Evolutionary conservation across 768 basidiomycete genomes (phyloP).

Genomic region (Sporobolomyces phaffii): DNA sequence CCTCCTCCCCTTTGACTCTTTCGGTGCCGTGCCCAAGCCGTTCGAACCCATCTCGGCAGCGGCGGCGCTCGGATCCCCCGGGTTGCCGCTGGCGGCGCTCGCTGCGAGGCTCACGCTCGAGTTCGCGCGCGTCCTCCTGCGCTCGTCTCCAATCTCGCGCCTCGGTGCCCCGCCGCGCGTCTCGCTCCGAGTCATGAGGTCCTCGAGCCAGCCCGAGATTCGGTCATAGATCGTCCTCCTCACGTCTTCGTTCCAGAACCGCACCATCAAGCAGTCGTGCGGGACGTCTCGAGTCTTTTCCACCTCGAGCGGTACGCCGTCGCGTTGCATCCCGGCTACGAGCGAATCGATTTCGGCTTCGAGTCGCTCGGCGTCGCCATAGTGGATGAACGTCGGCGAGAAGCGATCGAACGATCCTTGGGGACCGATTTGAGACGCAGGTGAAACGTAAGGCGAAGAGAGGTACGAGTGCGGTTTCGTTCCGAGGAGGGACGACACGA

Average conservation of each 20-base stretch:
- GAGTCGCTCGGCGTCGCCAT: constrained; percentile 34
- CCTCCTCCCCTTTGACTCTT: constrained; percentile 4
- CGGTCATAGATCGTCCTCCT: constrained; percentile 1
- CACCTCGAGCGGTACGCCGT: constrained; percentile 10
- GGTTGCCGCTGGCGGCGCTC: too few species aligned
- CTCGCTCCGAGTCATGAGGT: constrained; percentile 7
- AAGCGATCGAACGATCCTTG: constrained; percentile 24
- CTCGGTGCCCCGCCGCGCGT: constrained; percentile 1
- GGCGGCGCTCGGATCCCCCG: too few species aligned
- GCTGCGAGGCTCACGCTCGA: neutral
- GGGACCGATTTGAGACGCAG: constrained; percentile 27
- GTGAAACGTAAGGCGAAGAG: constrained; percentile 30
- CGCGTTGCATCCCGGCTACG: constrained; percentile 12
- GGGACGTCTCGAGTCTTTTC: constrained; percentile 28
- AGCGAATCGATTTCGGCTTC: constrained; percentile 32
- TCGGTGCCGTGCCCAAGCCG: constrained; percentile 3
- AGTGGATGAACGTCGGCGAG: constrained; percentile 33
- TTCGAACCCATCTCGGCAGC: constrained; percentile 2
- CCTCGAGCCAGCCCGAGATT: constrained; percentile 21
- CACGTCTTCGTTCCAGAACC: constrained; percentile 33
- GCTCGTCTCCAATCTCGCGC: constrained; percentile 1
- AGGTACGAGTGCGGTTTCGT: constrained; percentile 25
- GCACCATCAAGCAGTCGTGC: constrained; percentile 33
- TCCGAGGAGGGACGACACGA: constrained; percentile 33
- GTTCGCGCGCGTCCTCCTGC: neutral